phyloP scores from a whole-genome alignment of 768 basidiomycete genomes.

The Suillus cothurnatus region DNA sequence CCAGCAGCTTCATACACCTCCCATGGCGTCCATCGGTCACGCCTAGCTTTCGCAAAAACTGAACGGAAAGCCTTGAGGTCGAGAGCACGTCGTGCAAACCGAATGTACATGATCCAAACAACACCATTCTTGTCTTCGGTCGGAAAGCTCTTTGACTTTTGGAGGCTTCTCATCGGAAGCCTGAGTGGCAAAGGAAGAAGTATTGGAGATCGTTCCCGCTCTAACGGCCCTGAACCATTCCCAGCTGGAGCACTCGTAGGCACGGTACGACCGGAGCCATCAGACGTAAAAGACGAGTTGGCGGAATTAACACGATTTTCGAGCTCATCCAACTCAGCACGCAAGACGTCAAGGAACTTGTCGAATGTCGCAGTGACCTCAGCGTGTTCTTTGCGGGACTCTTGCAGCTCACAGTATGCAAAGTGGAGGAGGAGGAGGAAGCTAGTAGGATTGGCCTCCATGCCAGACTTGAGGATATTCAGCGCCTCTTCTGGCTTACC shows the following conservation, averaged over 20 bases:
- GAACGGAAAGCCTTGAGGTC: slow-evolving; percentile 77
- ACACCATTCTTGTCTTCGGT: slow-evolving; percentile 66
- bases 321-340: slow-evolving; percentile 60
- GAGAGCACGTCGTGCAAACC: slow-evolving; percentile 87
- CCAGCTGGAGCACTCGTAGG: slow-evolving; percentile 26
- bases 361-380: slow-evolving; percentile 76
- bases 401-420: slow-evolving; percentile 77
- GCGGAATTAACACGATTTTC: slow-evolving; percentile 46
- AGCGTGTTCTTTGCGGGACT: slow-evolving; percentile 60
- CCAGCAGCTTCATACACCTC: slow-evolving; percentile 93
- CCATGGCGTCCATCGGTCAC: slow-evolving; percentile 80
- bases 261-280: slow-evolving; percentile 30
- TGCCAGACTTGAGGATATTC: slow-evolving; percentile 77
- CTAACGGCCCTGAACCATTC: slow-evolving; percentile 21
- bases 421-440: slow-evolving; percentile 94
- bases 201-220: slow-evolving; percentile 38
- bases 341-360: slow-evolving; percentile 68
- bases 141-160: slow-evolving; percentile 55
- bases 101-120: slow-evolving; percentile 90
- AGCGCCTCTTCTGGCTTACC: slow-evolving; percentile 83
- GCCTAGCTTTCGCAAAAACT: slow-evolving; percentile 82
- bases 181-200: slow-evolving; percentile 53
- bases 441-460: slow-evolving; percentile 87
- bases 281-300: slow-evolving; percentile 42
- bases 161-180: slow-evolving; percentile 53